Conservation (phyloP, 2,329 filamentous ascomycete species). For the Fusarium buxicola region DNA sequence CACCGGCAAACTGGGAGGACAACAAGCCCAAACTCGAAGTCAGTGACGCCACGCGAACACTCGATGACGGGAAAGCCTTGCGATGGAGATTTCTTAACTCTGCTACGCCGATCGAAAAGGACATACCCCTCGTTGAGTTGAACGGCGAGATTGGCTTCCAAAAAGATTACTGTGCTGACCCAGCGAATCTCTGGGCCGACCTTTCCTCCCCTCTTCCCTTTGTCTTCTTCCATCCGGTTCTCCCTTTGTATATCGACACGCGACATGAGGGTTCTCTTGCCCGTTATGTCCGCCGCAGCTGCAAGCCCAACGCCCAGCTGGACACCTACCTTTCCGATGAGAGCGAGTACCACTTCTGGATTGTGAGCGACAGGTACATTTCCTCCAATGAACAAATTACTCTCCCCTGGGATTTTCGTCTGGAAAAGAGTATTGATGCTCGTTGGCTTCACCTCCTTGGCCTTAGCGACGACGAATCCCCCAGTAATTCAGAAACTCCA, state of each 20-base stretch:
- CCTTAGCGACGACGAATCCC: slow-evolving; percentile 68
- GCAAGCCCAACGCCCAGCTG: slow-evolving; percentile 87
- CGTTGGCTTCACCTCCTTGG: slow-evolving; percentile 71
- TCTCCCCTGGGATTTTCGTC: slow-evolving; percentile 75
- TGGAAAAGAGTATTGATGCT: slow-evolving; percentile 64
- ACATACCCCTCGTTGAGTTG: slow-evolving; percentile 74
- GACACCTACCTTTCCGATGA: slow-evolving; percentile 85
- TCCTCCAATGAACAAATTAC: slow-evolving; percentile 71
- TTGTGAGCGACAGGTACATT: slow-evolving; percentile 85
- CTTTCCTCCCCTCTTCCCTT: slow-evolving; percentile 75
- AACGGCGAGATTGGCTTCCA: slow-evolving; percentile 82
- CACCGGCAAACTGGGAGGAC: slow-evolving; percentile 58
- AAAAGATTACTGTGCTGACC: slow-evolving; percentile 75
- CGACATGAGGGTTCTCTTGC: slow-evolving; percentile 86
- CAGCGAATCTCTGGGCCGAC: slow-evolving; percentile 75
- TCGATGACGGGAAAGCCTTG: slow-evolving; percentile 57
- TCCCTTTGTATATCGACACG: slow-evolving; percentile 94
- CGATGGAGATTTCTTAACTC: slow-evolving; percentile 76
- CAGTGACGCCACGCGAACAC: slow-evolving; percentile 58
- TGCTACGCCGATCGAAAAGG: slow-evolving; percentile 64
- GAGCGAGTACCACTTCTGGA: slow-evolving; percentile 91
- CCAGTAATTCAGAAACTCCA: slow-evolving; percentile 62
- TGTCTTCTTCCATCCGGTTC: slow-evolving; percentile 86
- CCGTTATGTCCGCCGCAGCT: slow-evolving; percentile 92
- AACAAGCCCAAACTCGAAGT: slow-evolving; percentile 59